Conservation (phyloP, 371 early-diverging fungal species). For the Apophysomyces sp. region DNA sequence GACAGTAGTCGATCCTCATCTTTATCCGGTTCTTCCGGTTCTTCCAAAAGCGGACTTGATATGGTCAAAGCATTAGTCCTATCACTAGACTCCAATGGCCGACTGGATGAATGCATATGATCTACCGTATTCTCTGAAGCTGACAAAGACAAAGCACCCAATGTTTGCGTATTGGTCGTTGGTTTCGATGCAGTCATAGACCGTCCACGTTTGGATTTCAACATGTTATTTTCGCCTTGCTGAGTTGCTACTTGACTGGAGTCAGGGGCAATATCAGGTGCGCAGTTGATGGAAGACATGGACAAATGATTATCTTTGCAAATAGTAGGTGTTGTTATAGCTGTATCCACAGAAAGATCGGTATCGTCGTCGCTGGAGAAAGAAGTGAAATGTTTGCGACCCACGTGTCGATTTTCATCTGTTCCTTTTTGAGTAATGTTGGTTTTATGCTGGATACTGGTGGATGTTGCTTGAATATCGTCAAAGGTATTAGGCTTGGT, state of each 20-base stretch:
- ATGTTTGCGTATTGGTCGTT: background rate
- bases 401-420: background rate
- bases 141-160: too few species aligned
- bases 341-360: slow-evolving; percentile 29
- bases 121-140: too few species aligned
- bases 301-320: slow-evolving; percentile 1
- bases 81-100: background rate
- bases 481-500: background rate
- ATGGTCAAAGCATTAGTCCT: too few species aligned
- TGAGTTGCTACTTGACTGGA: background rate
- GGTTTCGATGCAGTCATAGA: background rate
- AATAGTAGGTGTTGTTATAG: slow-evolving; percentile 15
- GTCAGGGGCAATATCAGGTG: slow-evolving; percentile 9
- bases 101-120: background rate
- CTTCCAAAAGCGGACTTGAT: too few species aligned
- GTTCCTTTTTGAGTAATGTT: slow-evolving; percentile 1
- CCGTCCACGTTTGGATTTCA: background rate
- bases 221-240: background rate
- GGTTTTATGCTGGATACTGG: background rate
- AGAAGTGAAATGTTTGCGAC: background rate
- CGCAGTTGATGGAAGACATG: background rate
- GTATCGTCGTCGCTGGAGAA: slow-evolving; percentile 17
- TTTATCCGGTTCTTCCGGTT: too few species aligned
- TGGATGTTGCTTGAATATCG: background rate
- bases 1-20: too few species aligned